phyloP scores from a whole-genome alignment of 257 asterid species.

The Nicotiana tomentosiformis region DNA sequence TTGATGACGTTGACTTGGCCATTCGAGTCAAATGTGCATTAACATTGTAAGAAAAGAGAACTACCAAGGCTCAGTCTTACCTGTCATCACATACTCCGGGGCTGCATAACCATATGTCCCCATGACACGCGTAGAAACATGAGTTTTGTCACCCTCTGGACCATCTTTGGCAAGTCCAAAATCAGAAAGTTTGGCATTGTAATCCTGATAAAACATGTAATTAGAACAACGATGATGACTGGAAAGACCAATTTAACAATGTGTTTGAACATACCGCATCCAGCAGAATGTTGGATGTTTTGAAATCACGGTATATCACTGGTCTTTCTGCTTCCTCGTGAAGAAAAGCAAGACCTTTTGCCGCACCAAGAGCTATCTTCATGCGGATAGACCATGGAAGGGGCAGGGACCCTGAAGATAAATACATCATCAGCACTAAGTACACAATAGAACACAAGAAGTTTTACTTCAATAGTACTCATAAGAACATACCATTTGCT shows the following conservation, averaged over 20 bases:
- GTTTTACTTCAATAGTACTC: not conserved
- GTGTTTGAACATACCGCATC: conserved; percentile 64
- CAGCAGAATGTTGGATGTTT: conserved; percentile 87
- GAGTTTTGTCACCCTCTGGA: conserved; percentile 94
- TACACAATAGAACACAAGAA: not conserved
- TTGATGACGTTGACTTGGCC: not conserved
- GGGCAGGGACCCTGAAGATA: conserved; percentile 73
- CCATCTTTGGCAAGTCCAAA: conserved; percentile 99
- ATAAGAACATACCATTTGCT: not conserved
- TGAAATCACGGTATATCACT: conserved; percentile 88
- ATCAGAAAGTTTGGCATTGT: conserved; percentile 93
- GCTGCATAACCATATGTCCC: conserved; percentile 99
- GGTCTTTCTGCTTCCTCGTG: conserved; percentile 98
- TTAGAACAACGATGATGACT: conserved; percentile 13
- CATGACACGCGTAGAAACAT: conserved; percentile 98
- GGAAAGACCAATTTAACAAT: not conserved
- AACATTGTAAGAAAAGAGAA: not conserved
- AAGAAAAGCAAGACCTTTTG: conserved; percentile 90
- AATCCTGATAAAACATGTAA: conserved; percentile 47
- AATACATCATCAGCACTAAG: conserved; percentile 4
- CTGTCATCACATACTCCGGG: conserved; percentile 98
- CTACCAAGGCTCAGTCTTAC: conserved; percentile 24
- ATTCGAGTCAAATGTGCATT: too few species aligned
- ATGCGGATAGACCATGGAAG: conserved; percentile 97
- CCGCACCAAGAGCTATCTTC: conserved; percentile 98